Percentiles rank a stretch among this genome's conserved stretches.
Conservation (phyloP, 1,284 basidiomycete genomes). For the Sparassis latifolia region DNA sequence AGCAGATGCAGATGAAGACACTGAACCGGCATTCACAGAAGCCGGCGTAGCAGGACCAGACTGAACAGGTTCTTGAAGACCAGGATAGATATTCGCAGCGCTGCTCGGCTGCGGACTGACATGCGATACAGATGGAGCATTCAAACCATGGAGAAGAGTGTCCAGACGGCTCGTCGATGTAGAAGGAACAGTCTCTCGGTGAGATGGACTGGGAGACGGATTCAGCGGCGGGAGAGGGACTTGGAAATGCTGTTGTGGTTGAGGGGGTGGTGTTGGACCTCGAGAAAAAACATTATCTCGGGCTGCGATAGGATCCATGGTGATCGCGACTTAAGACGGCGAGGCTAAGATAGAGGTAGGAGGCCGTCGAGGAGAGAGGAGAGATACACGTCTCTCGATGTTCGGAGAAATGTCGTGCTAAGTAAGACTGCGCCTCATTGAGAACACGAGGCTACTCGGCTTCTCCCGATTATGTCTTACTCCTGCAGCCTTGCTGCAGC, state of each 20-base stretch:
- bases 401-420: conserved; percentile 1
- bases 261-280: conserved; percentile 47
- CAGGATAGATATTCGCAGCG: conserved; percentile 26
- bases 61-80: conserved; percentile 31
- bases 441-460: conserved; percentile 9
- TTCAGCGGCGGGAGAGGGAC: conserved; percentile 17
- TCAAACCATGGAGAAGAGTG: conserved; percentile 50
- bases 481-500: background rate
- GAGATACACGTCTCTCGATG: conserved; percentile 17
- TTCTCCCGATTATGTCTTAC: conserved; percentile 3
- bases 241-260: conserved; percentile 31
- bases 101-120: conserved; percentile 26
- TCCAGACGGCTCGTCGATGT: conserved; percentile 48
- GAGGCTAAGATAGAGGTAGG: conserved; percentile 6
- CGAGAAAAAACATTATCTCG: conserved; percentile 53
- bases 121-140: conserved; percentile 29
- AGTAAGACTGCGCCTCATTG: conserved; percentile 3
- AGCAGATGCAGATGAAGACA: conserved; percentile 34
- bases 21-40: conserved; percentile 44
- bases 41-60: conserved; percentile 51
- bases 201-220: conserved; percentile 27
- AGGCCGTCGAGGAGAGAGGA: conserved; percentile 14
- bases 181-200: conserved; percentile 25
- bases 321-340: conserved; percentile 11
- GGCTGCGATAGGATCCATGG: conserved; percentile 28